These are phyloP conservation scores for Fusarium sp. DNA, from an alignment of 2,329 filamentous ascomycete genomes.

Conservation along the genomic window DNA sequence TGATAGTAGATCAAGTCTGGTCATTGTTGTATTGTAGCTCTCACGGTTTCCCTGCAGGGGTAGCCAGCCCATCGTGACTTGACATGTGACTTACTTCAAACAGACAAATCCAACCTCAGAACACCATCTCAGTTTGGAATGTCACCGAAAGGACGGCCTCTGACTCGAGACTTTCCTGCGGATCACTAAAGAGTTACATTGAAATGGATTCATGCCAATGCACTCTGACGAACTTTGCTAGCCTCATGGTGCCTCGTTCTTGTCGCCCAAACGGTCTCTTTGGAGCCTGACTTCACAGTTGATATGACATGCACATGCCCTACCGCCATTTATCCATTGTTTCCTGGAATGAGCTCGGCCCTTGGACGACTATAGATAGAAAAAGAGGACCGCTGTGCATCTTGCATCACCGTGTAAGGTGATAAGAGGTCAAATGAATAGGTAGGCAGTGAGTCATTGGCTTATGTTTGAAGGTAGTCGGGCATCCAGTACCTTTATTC, in stretches of 20 bases:
- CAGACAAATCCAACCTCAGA: neutral
- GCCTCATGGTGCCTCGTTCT: neutral
- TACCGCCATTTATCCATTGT: neutral
- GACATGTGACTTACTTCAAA: constrained; percentile 33
- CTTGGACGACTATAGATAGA: constrained; percentile 7
- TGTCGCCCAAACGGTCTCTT: constrained; percentile 22
- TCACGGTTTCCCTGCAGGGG: neutral
- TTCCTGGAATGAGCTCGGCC: constrained; percentile 1
- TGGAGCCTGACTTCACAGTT: constrained; percentile 19
- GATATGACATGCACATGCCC: neutral
- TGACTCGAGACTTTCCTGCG: neutral
- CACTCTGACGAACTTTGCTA: constrained; percentile 7
- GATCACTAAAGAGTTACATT: neutral
- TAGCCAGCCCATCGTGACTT: constrained; percentile 22
- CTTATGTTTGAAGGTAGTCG: constrained; percentile 8
- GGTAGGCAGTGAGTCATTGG: constrained; percentile 24
- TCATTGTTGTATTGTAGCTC: constrained; percentile 2
- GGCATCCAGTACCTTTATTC: constrained; percentile 18
- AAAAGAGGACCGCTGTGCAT: constrained; percentile 1
- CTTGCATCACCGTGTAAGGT: neutral
- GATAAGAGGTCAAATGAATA: constrained; percentile 4
- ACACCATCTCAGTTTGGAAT: neutral
- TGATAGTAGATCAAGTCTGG: neutral
- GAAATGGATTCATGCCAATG: constrained; percentile 2
- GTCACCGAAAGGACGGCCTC: neutral